A percentile compares a stretch with the other conserved stretches of the same genome.
phyloP scores from a whole-genome alignment of 192 early-diverging fungal genomes.

The Linnemannia schmuckeri region DNA sequence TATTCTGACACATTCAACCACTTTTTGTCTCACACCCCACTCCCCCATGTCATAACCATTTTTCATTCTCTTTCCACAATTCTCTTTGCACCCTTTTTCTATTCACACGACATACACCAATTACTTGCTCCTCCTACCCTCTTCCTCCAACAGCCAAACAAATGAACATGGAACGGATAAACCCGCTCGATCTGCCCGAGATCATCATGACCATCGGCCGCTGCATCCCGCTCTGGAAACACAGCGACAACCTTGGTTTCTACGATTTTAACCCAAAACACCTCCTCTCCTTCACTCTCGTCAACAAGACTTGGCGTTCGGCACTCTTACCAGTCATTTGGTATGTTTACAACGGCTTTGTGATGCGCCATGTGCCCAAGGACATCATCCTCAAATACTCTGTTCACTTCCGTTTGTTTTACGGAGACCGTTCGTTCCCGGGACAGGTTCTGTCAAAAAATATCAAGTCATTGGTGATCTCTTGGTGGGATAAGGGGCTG shows the following conservation, averaged over 20 bases:
- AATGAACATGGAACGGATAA: constrained; percentile 6
- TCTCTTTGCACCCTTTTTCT: too few species aligned
- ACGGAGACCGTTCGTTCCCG: constrained; percentile 28
- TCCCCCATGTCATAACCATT: neutral
- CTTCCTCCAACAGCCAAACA: too few species aligned
- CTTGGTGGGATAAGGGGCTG: constrained; percentile 32
- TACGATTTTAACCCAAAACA: constrained; percentile 36
- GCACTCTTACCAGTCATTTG: constrained; percentile 43
- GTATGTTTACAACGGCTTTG: constrained; percentile 39
- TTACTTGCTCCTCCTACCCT: neutral
- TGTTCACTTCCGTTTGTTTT: constrained; percentile 29
- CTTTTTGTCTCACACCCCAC: neutral
- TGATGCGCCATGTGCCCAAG: constrained; percentile 37
- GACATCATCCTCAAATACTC: constrained; percentile 39
- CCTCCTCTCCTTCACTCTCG: constrained; percentile 27
- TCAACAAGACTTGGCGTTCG: constrained; percentile 43
- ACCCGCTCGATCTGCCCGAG: constrained; percentile 45
- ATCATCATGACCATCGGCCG: constrained; percentile 40
- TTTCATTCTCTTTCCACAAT: too few species aligned
- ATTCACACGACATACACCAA: too few species aligned
- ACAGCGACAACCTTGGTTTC: constrained; percentile 33
- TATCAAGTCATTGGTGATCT: constrained; percentile 28
- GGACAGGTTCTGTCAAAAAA: constrained; percentile 21
- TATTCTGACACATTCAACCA: neutral
- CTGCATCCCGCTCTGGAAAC: constrained; percentile 48